Evolutionary conservation across 257 asterid genomes (phyloP), one percentile per base, ranked within the genome.

Genomic region (Parsonsia alboflavescens): DNA sequence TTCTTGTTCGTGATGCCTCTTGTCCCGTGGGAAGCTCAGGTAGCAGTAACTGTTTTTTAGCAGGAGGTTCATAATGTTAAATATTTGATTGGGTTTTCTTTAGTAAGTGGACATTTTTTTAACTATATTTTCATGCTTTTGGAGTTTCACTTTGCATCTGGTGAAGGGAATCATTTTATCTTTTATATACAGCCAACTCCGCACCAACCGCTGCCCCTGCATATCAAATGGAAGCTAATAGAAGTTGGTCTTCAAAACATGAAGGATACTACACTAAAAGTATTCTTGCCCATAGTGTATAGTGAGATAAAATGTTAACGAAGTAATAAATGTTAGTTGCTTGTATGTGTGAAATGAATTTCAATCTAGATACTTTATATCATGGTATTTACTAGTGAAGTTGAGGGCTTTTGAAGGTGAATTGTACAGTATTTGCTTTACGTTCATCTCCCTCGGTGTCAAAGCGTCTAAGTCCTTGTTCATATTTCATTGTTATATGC

Each of bases 1-100:
- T 93, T 74, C 83, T 88, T 12, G 92, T 93, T 24, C 89, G 88
- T 15, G 98, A 88, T 72, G 80, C 80, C 39, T 59, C 90, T 10
- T 75, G 77, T 52, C 16, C 84, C 7, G n/a, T 91, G 57, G 98
- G 95, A 49, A 90, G 97, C 84, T 91, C 96, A 1, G 84, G 91
- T 53, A 85, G 97, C 73, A 93, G 96, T 82, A 93, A 87, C 70
- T 84, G 65, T 16, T 33, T 63, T n/a, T 36, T 63, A 16, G 46
- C 22, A 1, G 68, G 68, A 63, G 46, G 68, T 63, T 63, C 68
- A 36, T 63, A 7, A 33, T 6, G 6, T 63, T 36, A 6, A 17
- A 58, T 58, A 24, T 10, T 58, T 59, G 41, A 19, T 11, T 17
- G 26, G 65, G 11, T 59, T 59, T 2, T 26, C 41, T 59, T 59